phyloP scores from a whole-genome alignment of 2,329 filamentous ascomycete genomes.

The Pseudogymnoascus sp. region DNA sequence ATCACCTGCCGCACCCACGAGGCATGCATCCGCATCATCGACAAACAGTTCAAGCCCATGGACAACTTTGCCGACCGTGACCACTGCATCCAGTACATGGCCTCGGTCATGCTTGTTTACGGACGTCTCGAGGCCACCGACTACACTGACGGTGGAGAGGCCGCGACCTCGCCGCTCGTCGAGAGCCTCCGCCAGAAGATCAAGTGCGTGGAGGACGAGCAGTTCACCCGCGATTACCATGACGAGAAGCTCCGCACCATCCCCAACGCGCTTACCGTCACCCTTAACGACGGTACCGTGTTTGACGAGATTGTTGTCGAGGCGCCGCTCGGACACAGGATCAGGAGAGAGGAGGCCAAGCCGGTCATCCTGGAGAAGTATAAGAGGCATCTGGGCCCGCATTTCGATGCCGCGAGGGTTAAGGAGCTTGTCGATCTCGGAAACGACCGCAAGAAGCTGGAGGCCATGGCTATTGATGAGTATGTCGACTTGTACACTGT shows the following conservation, averaged over 20 bases:
- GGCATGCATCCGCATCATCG: conserved; percentile 96
- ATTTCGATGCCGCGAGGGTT: conserved; percentile 69
- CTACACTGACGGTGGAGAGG: conserved; percentile 88
- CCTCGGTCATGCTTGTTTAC: conserved; percentile 89
- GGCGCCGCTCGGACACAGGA: conserved; percentile 85
- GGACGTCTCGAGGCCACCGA: conserved; percentile 88
- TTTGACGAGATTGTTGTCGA: conserved; percentile 87
- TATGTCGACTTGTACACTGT: conserved; percentile 78
- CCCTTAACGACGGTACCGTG: conserved; percentile 86
- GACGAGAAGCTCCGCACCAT: conserved; percentile 89
- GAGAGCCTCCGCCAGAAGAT: conserved; percentile 91
- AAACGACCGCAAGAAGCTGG: conserved; percentile 64
- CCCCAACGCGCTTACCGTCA: conserved; percentile 91
- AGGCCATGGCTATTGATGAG: conserved; percentile 77
- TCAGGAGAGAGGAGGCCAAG: conserved; percentile 92
- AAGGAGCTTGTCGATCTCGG: conserved; percentile 76
- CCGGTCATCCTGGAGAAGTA: conserved; percentile 94
- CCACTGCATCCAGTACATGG: conserved; percentile 99
- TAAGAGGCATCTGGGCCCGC: conserved; percentile 79
- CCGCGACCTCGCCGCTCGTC: conserved; percentile 79
- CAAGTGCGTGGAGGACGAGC: conserved; percentile 88
- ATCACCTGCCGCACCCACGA: conserved; percentile 96
- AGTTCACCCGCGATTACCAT: conserved; percentile 95
- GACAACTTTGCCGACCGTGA: conserved; percentile 99
- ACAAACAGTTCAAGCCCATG: conserved; percentile 99